Evolutionary conservation across 2,329 filamentous ascomycete genomes (phyloP), one percentile per base, ranked within the genome.

Genomic region (Calonectria pauciramosa): DNA sequence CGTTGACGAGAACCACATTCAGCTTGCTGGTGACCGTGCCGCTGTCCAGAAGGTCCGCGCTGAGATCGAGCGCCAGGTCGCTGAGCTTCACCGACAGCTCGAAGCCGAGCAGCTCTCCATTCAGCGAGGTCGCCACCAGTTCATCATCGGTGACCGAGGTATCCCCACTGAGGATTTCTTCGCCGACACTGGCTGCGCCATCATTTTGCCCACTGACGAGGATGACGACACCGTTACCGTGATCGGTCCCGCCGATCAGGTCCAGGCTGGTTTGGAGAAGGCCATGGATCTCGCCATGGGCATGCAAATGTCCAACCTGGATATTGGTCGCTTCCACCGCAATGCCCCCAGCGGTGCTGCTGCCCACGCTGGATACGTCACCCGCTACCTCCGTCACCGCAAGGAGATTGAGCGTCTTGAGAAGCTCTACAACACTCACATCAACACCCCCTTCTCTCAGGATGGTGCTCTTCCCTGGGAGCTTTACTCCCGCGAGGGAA

Each of bases 41-140:
- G 95, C 95, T 51, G 95, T 97, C 10, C 94, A 96, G 83, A 92
- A 94, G 80, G 94, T 93, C 32, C 94, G 94, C 73, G 92, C 93
- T 54, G 93, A 95, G 81, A 94, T 99, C 78, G 96, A 98, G 85
- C 92, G 92, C 64, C 91, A 93, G 73, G 95, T 93, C 9, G 91
- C 93, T 75, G 91, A 96, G 82, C 90, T 99, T 28, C 92, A 93
- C 78, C 91, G 92, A 73, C 92, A 95, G 83, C 88, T 99, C 65
- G 91, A 93, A 52, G 88, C 97, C 64, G 92, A 97, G 79, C 93
- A 97, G 84, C 88, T 96, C 52, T 91, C 94, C 8, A 95, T 99
- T 79, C 94, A 96, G 84, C 93, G 94, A 76, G 95, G 95, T 64
- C 93, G 95, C 67, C 97, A 99, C 84, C 96, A 98, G 84, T 99